Conservation (phyloP, 106 monocot genomes). For the Vanilla planifolia region DNA sequence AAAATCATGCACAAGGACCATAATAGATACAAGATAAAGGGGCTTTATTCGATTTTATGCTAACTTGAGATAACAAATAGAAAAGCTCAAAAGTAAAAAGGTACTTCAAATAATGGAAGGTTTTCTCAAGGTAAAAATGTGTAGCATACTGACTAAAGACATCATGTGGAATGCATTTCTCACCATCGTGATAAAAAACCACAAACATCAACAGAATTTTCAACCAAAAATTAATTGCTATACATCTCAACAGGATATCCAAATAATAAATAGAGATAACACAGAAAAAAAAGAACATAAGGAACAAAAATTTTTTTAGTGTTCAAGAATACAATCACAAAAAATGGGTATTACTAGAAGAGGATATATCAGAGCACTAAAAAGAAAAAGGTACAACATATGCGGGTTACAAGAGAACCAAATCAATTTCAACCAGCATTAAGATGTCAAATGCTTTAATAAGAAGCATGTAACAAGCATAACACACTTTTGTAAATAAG, state of each 20-base stretch:
- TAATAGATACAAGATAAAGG: no score
- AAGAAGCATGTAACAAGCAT: no score
- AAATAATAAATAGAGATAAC: background rate
- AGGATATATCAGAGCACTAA: background rate
- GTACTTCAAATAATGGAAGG: background rate
- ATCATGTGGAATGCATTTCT: constrained; percentile 30
- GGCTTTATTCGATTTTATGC: no score
- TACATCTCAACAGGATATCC: background rate
- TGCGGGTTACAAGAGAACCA: background rate
- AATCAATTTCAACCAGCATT: background rate
- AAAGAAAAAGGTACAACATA: background rate
- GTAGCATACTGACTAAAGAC: constrained; percentile 15
- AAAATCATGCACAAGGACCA: no score
- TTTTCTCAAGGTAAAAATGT: background rate
- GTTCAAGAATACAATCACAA: background rate
- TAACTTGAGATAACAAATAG: background rate
- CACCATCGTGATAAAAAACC: constrained; percentile 98
- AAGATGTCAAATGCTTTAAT: background rate
- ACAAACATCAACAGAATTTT: constrained; percentile 60
- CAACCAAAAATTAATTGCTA: background rate
- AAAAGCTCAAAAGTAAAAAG: background rate
- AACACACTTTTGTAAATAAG: no score
- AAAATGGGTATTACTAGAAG: background rate
- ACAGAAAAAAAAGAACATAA: background rate
- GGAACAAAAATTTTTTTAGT: background rate